These are phyloP conservation scores for Hortaea werneckii DNA, from an alignment of 2,329 filamentous ascomycete species.

Conservation along the genomic window DNA sequence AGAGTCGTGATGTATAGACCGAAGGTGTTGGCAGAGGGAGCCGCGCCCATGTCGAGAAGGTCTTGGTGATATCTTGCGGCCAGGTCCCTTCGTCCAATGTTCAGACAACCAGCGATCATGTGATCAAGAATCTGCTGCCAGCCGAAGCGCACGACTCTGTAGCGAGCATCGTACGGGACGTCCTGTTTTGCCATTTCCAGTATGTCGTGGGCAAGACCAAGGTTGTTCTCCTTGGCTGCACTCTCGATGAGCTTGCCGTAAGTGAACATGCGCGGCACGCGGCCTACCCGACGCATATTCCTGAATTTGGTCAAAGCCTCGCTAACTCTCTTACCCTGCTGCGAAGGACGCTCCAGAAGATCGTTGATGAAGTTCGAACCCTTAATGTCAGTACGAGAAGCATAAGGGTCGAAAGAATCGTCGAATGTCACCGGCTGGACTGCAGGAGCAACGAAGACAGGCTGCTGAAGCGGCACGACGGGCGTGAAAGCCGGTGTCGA, in stretches of 20 bases:
- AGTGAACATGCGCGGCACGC: constrained; percentile 89
- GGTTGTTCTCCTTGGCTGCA: constrained; percentile 76
- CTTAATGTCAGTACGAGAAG: constrained; percentile 82
- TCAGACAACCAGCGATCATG: constrained; percentile 88
- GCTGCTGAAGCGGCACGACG: constrained; percentile 35
- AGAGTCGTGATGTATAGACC: constrained; percentile 99
- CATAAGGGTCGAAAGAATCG: constrained; percentile 85
- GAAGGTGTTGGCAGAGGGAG: constrained; percentile 94
- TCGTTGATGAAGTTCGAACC: constrained; percentile 86
- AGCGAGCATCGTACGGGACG: constrained; percentile 74
- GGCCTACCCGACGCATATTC: constrained; percentile 85
- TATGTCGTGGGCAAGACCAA: constrained; percentile 75
- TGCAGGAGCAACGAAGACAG: constrained; percentile 30
- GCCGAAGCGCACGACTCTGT: constrained; percentile 79
- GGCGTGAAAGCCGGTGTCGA: constrained; percentile 34
- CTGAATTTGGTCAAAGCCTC: constrained; percentile 76
- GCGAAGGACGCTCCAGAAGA: constrained; percentile 61
- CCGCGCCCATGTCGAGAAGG: constrained; percentile 77
- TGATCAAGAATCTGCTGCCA: constrained; percentile 95
- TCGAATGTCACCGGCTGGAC: constrained; percentile 48
- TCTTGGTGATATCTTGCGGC: constrained; percentile 87
- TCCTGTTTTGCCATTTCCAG: constrained; percentile 82
- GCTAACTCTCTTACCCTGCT: constrained; percentile 56
- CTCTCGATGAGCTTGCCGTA: constrained; percentile 92
- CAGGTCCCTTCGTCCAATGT: constrained; percentile 65